A percentile compares a stretch with the other conserved stretches of the same genome.
phyloP scores from a whole-genome alignment of 768 basidiomycete genomes.

The Tulasnella sp. region DNA sequence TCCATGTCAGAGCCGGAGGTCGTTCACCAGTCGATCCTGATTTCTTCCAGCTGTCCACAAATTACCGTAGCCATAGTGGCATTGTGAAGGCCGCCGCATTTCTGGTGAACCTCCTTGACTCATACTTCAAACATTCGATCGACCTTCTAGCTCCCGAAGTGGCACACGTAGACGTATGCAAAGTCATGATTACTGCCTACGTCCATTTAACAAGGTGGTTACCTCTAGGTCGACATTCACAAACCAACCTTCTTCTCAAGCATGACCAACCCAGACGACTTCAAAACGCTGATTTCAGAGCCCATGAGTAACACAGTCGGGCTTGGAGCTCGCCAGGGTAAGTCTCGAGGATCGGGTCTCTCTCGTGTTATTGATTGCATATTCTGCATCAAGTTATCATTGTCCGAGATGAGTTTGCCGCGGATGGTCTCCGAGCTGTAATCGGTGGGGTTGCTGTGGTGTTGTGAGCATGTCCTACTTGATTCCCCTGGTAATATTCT shows the following conservation, averaged over 20 bases:
- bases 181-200: background rate
- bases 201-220: background rate
- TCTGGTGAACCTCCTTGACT: background rate
- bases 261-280: background rate
- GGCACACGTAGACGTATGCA: background rate
- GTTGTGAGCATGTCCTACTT: background rate
- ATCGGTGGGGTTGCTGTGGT: slow-evolving; percentile 47
- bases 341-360: too few relatives aligned
- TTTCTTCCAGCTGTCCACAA: slow-evolving; percentile 12
- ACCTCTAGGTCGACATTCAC: background rate
- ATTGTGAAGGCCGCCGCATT: slow-evolving; percentile 2
- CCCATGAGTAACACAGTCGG: background rate
- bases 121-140: slow-evolving; percentile 1
- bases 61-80: slow-evolving; percentile 21
- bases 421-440: slow-evolving; percentile 52
- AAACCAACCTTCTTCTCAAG: slow-evolving; percentile 6
- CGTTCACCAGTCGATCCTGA: background rate
- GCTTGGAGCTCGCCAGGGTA: slow-evolving; percentile 46
- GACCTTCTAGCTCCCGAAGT: background rate
- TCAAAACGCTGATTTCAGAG: background rate
- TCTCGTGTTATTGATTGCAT: slow-evolving; percentile 38
- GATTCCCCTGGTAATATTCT: too few relatives aligned
- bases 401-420: slow-evolving; percentile 55
- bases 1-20: too few relatives aligned
- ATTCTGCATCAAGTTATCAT: slow-evolving; percentile 64